Conservation (phyloP, 2,329 filamentous ascomycete species). For the Ophiosphaerella korrae region DNA sequence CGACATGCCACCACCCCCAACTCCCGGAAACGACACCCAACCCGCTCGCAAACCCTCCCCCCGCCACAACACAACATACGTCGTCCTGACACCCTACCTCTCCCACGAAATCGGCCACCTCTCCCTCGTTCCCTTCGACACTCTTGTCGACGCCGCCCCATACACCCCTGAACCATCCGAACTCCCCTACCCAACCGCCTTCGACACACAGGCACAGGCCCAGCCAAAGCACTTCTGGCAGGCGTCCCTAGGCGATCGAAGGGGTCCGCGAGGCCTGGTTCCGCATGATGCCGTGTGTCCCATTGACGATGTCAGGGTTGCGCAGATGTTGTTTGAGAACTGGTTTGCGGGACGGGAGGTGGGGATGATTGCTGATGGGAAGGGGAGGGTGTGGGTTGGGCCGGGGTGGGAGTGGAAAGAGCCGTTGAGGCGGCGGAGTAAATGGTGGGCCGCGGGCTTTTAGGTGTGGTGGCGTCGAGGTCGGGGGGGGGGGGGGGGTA, state of each 20-base stretch:
- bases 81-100: conserved; percentile 1
- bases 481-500: no score
- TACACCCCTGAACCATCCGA: not conserved
- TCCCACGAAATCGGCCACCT: conserved; percentile 4
- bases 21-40: not conserved
- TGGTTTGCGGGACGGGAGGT: conserved; percentile 1
- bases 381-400: conserved; percentile 2
- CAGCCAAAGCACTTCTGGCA: conserved; percentile 1
- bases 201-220: not conserved
- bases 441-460: conserved; percentile 3
- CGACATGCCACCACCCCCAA: not conserved
- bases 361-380: not conserved
- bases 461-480: no score
- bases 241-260: not conserved
- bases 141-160: not conserved
- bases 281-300: not conserved
- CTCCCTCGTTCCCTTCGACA: conserved; percentile 4
- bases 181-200: conserved; percentile 1
- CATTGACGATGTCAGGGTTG: not conserved
- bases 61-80: conserved; percentile 1
- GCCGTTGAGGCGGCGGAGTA: conserved; percentile 1
- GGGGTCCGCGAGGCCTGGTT: conserved; percentile 2
- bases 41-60: not conserved
- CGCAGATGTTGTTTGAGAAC: not conserved
- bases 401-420: conserved; percentile 1